Base-by-base conservation (phyloP, 2,329 filamentous ascomycete genomes). In the Escovopsis sp. region DNA sequence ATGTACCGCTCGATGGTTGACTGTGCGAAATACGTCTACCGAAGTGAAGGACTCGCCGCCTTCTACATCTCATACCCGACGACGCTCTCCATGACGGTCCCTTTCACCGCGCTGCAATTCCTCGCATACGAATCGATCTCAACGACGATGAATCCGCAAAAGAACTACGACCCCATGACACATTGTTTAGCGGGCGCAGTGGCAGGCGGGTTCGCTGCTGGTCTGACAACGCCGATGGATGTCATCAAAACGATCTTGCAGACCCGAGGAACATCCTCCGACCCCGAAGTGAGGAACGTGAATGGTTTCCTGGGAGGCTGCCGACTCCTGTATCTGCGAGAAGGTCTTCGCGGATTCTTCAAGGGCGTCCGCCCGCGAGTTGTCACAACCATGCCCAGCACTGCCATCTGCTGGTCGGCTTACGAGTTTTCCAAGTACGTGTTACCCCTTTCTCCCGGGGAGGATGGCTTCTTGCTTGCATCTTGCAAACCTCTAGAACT, bases 61-160 rank as follows among this genome's bases (percentile, higher is more conserved):
- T 98, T 98, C 67, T 98, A 98, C 68, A 82, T 98, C 54, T 98
- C 91, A 23, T 98, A 98, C 62, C 91, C 91, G 12, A 98, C 91
- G 18, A 98, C 91, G 3, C 71, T 98, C 26, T 94, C 86, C 57
- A 98, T 98, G 91, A 96, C 91, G 12, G 87, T 98, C 2, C 91
- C 91, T 3, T 98, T 96, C 62, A 96, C 89, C 11, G 89, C 91
- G 8, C 77, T 95, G 9, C 91, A 98, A 60, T 96, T 98, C 62
- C 85, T 94, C 58, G 87, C 88, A 43, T 98, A 98, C 72, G 91
- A 96, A 61, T 94, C 89, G 26, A 79, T 96, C 51, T 95, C 88
- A 3, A 96, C 93, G 53, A 63, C 82, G 40, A 87, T 96, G 78
- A 95, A 96, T 61, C 86, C 88, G 1, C 68, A 70, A 26, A 85